phyloP scores from a whole-genome alignment of 2,329 filamentous ascomycete genomes.

The Cordyceps tenuipes region DNA sequence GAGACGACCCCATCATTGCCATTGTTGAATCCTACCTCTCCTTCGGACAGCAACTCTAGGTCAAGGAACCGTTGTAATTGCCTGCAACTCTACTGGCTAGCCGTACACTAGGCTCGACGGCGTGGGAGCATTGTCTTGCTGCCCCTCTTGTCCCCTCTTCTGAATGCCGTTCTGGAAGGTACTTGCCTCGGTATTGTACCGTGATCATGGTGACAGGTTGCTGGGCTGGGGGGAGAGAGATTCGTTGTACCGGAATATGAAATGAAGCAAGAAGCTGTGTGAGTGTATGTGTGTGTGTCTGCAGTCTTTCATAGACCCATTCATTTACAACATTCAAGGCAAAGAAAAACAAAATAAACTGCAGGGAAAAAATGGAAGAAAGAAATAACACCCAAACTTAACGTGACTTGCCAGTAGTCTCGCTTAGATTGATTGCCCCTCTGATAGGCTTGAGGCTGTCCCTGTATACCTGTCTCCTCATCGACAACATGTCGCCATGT shows the following conservation, averaged over 20 bases:
- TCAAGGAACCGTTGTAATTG: neutral
- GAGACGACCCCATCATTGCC: neutral
- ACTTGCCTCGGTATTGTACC: neutral
- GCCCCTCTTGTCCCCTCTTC: slow-evolving; percentile 6
- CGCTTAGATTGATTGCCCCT: too few species aligned
- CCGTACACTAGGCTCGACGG: neutral
- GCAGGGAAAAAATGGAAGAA: too few species aligned
- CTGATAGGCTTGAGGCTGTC: neutral
- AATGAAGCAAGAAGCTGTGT: neutral
- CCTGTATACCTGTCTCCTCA: too few species aligned
- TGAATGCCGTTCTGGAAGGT: neutral
- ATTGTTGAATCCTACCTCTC: neutral
- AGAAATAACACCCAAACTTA: too few species aligned
- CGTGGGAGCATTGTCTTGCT: neutral
- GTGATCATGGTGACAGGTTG: neutral
- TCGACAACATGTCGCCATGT: neutral
- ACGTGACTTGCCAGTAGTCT: too few species aligned
- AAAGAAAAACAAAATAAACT: neutral
- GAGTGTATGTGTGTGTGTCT: neutral
- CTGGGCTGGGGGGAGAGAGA: neutral
- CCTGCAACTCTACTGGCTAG: neutral
- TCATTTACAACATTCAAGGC: neutral
- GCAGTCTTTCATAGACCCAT: neutral
- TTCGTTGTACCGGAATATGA: neutral
- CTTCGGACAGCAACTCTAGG: neutral